A percentile compares a stretch with the other conserved stretches of the same genome.
Evolutionary conservation across 2,329 filamentous ascomycete species (phyloP).

Genomic region (Cephalotrichum gorgonifer): DNA sequence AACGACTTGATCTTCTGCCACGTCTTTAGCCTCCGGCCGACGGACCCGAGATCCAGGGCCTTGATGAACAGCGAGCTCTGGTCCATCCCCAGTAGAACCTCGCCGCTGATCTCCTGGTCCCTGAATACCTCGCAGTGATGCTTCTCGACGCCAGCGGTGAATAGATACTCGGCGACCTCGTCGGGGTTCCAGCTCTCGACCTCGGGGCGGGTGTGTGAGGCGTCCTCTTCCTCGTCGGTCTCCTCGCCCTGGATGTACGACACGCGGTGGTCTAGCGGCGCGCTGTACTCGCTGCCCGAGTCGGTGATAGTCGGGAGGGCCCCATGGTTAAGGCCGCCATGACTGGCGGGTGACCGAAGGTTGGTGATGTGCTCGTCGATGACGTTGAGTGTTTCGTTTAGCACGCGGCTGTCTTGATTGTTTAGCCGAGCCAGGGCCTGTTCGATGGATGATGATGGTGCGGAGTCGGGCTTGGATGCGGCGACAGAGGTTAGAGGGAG

Average conservation of each 20-base stretch:
- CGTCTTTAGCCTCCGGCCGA: conserved; percentile 80
- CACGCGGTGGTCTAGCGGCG: conserved; percentile 61
- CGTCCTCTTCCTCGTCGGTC: conserved; percentile 91
- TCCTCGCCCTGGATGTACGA: conserved; percentile 93
- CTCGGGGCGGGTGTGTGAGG: conserved; percentile 53
- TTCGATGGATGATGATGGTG: conserved; percentile 19
- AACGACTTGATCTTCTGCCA: conserved; percentile 94
- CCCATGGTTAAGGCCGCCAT: no score
- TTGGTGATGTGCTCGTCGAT: conserved; percentile 97
- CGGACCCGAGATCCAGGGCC: conserved; percentile 85
- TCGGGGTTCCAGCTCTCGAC: conserved; percentile 71
- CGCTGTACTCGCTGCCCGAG: conserved; percentile 86
- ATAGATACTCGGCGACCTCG: conserved; percentile 82
- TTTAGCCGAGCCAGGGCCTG: conserved; percentile 26
- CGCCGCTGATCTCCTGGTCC: conserved; percentile 91
- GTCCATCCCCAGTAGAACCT: conserved; percentile 89
- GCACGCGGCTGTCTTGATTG: conserved; percentile 53
- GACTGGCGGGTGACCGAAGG: conserved; percentile 48
- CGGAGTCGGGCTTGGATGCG: conserved; percentile 8
- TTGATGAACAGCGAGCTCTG: conserved; percentile 93
- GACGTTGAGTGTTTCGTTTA: conserved; percentile 90
- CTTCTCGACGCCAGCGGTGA: conserved; percentile 73
- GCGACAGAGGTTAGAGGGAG: conserved; percentile 32
- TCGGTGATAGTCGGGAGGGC: conserved; percentile 48
- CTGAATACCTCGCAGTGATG: conserved; percentile 89